Evolutionary conservation across 1,139 yeast species (phyloP), one percentile per base, ranked within the genome.

Genomic region (Scheffersomyces stambukii): DNA sequence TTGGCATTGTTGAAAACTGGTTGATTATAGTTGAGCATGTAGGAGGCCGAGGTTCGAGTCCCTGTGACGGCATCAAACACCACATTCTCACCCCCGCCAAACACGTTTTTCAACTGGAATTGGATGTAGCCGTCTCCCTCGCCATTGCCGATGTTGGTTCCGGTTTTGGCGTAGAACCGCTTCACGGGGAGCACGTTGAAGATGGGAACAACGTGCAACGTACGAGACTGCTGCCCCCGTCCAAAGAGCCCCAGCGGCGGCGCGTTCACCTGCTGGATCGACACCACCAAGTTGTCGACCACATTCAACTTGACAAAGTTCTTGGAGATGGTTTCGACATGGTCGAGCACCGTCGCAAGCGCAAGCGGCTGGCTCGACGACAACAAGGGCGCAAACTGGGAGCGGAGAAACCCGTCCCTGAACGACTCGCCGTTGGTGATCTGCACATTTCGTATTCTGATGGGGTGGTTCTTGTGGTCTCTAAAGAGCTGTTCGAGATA

Each of bases 111-210:
- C 50, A 82, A 63, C 48, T 81, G 88, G 37, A 84, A 73, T 28
- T 82, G 81, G 25, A 86, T 69, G 47, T 86, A 85, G 2, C 96
- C 96, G 50, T 84, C 94, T 16, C 96, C 97, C 60, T 88, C 96
- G 16, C 95, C 94, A 49, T 89, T 89, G 3, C 96, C 96, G 4
- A 89, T 75, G 53, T 83, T 88, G 5, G 96, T 89, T n/a, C 96
- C 96, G 2, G 95, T 84, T 46, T 81, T 81, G 36, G 93, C 88
- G 37, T 73, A 73, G 47, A 83, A 81, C 41, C 64, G 68, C 41
- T 81, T 80, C 2, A 72, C 70, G 0, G 93, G 93, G 8, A 66
- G 37, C 2, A 81, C 43, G 30, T 72, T 68, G 36, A 82, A 55
- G n/a, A 69, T 65, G 0, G 88, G 81, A 0, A 70, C 66, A 9